Evolutionary conservation across 345 rosid genomes (phyloP), one percentile per base, ranked within the genome.

Genomic region (Bruguiera gymnorhiza): DNA sequence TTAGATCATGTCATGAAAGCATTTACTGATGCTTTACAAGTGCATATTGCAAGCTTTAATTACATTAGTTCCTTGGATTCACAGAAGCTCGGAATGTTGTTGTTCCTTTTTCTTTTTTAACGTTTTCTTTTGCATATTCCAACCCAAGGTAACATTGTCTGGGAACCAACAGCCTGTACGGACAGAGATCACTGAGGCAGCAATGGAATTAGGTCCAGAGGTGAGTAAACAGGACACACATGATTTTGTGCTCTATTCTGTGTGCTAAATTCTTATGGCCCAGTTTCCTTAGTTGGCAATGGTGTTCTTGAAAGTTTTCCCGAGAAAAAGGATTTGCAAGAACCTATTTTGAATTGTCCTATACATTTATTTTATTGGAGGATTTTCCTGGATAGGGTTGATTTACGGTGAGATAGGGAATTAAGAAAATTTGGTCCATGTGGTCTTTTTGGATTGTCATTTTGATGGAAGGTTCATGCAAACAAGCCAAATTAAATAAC

Each of bases 141-240:
- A 23, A 55, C 60, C 29, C 8, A 55, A 94, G 95, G 98, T 88
- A 60, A 91, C 96, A 36, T 75, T 94, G 62, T 82, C 97, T 55
- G 96, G 96, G 64, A 91, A 94, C 76, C 98, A 91, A 79, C 97
- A 88, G 78, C 97, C 96, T 20, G 69, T 89, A 51, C 96, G 97
- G 48, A 88, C 90, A 52, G 97, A 94, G 84, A 91, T 94, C 63
- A 91, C 96, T 7, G 97, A 91, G 80, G 98, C 97, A 60, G 97
- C 98, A 64, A 89, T 88, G 97, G 96, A 94, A 73, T 76, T 91
- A 60, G 98, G 96, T 58, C 56, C 97, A 21, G 86, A 93, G 74
- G 96, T 91, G 73, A 89, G 93, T 81, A 32, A 19, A 39, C 0
- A 52, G n/a, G 19, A 4, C 34, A 24, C 60, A 19, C 21, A 54